Conservation (phyloP, 306 rosid species). For the Casuarina equisetifolia region DNA sequence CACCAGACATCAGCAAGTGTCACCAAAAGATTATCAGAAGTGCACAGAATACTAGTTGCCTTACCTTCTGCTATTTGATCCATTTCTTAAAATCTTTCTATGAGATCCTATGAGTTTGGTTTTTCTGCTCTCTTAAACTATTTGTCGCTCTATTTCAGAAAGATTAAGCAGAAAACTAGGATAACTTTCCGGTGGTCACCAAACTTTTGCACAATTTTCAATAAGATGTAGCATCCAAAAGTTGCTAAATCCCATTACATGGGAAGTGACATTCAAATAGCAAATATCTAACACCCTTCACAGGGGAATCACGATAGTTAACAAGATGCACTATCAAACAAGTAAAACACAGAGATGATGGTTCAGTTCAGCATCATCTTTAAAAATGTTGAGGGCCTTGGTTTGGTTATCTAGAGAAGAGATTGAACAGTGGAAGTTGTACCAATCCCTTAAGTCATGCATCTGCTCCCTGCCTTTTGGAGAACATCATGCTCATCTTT, state of each 20-base stretch:
- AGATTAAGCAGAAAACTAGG: neutral
- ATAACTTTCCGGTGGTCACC: neutral
- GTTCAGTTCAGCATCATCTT: neutral
- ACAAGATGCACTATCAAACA: neutral
- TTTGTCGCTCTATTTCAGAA: neutral
- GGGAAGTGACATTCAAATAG: neutral
- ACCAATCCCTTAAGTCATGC: neutral
- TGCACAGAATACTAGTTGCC: neutral
- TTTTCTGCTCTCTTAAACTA: neutral
- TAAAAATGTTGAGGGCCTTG: neutral
- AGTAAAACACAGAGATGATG: neutral
- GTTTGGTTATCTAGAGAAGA: neutral
- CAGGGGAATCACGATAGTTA: neutral
- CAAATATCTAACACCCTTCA: neutral
- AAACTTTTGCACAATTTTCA: neutral
- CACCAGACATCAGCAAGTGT: slow-evolving; percentile 2
- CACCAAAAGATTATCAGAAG: neutral
- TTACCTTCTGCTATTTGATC: neutral
- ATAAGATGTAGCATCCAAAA: neutral
- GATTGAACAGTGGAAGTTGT: neutral
- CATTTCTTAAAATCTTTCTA: neutral
- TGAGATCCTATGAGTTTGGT: neutral
- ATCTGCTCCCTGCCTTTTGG: neutral
- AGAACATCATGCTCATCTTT: neutral
- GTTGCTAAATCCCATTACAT: neutral